Base-by-base conservation (phyloP, 768 basidiomycete species). In the Collybia nuda region DNA sequence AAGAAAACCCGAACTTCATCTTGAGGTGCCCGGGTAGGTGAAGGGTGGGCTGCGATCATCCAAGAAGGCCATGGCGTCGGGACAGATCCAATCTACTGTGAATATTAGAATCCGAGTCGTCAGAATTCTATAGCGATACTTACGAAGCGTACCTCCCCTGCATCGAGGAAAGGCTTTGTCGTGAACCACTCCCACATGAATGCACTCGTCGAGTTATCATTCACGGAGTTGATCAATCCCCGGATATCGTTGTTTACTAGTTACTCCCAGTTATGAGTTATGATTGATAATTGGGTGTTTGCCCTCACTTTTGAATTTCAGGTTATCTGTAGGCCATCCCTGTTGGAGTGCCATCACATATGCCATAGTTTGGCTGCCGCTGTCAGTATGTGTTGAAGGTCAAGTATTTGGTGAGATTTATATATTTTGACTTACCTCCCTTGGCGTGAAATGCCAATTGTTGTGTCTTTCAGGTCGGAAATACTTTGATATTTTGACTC, bases 101-200 rank as follows among this genome's bases (percentile, higher is more conserved):
- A 6, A 32, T 6, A 1, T 18, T 24, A 41, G 23, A 41, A 15
- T 29, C 36, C 15, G 43, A 35, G 18, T 24, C 14, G 17, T 37
- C 0, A 14, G 22, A 24, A 22, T 15, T 17, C 43, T 14, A 15
- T 14, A 6, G 24, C 15, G 28, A 26, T 47, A 75, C 90, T 65
- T 65, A 95, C 93, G 68, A 94, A 93, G 11, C 88, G 83, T 45
- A 82, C 86, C 64, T 90, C 82, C 12, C 86, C 90, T 7, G 78
- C 76, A 62, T 95, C 91, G 5, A 78, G 82, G 59, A 82, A 93
- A 3, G 94, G 79, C 55, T 80, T 81, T 0, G 80, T 80, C 1
- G 79, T 81, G 67, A 96, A 97, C 90, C 89, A 92, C 66, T 93
- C 92, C 91, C 92, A 93, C 86, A 95, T 89, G 70, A 95, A 95